Evolutionary conservation across 345 rosid genomes (phyloP).

Genomic region (Gossypium raimondii): DNA sequence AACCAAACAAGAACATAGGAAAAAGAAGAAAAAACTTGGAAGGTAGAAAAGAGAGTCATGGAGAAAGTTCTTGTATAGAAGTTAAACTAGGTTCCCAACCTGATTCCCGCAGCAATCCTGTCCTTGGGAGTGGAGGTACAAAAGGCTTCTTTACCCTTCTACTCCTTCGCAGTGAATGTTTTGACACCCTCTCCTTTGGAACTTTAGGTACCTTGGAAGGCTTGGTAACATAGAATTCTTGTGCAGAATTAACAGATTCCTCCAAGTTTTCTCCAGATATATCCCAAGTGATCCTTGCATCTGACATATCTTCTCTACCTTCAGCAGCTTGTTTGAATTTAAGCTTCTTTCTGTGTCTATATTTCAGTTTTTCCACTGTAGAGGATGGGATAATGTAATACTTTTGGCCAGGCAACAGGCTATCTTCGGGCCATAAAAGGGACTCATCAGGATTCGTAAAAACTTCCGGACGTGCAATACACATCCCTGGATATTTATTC

Average conservation of each 20-base stretch:
- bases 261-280: slow-evolving; percentile 21
- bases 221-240: slow-evolving; percentile 38
- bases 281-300: slow-evolving; percentile 35
- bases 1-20: slow-evolving; percentile 2
- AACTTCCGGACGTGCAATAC: slow-evolving; percentile 50
- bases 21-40: slow-evolving; percentile 6
- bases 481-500: slow-evolving; percentile 52
- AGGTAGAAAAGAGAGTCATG: slow-evolving; percentile 21
- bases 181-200: slow-evolving; percentile 24
- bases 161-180: slow-evolving; percentile 17
- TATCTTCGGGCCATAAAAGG: slow-evolving; percentile 39
- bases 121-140: slow-evolving; percentile 45
- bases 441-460: slow-evolving; percentile 41
- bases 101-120: slow-evolving; percentile 13
- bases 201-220: slow-evolving; percentile 10
- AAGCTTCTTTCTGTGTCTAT: slow-evolving; percentile 21
- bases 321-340: slow-evolving; percentile 17
- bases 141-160: slow-evolving; percentile 41
- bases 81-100: slow-evolving; percentile 55
- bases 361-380: slow-evolving; percentile 45
- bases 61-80: slow-evolving; percentile 53
- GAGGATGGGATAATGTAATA: slow-evolving; percentile 45
- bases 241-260: slow-evolving; percentile 36
- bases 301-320: slow-evolving; percentile 19
- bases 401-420: slow-evolving; percentile 44